Base-by-base conservation (phyloP, 2,329 filamentous ascomycete genomes). In the Arthroderma sp. region DNA sequence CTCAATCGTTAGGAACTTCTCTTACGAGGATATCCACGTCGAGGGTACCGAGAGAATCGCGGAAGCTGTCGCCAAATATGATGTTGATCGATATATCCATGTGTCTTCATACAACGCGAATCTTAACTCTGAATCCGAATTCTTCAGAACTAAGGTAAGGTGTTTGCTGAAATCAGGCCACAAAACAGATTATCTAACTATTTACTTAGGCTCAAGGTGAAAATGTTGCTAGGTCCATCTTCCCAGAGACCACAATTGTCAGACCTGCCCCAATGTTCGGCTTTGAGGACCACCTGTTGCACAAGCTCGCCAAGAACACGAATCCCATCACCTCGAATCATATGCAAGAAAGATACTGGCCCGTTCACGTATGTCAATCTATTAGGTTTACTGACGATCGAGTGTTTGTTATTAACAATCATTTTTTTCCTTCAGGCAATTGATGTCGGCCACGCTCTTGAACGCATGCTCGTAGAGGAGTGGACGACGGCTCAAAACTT, bases 171-270 rank as follows among this genome's bases (percentile, higher is more conserved):
- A 39, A 7, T n/a, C n/a, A 31, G 10, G 10, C 10, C 11, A 6
- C 10, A 11, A 34, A 8, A 22, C 4, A 8, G 6, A 9, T 8
- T 42, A 30, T 38, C 52, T 57, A 46, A 58, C 48, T 8, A 41
- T 36, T 30, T 41, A 9, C 33, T 27, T 49, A 83, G 83, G 88
- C 74, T 48, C 77, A 73, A 59, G 84, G 84, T 54, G 91, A 98
- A 70, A 72, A 82, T 61, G 77, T 93, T 40, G 91, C 81, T 38
- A 81, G 89, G 50, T 78, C 75, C 56, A 88, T 96, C 61, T 98
- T 87, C 71, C 91, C 91, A 28, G 91, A 98, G 69, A 94, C 91
- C 11, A 98, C 91, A 38, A 87, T 98, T 55, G 91, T 98, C 52
- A 80, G 91, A 51, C 91, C 91, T 38, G 85, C 89, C 8, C 91